phyloP scores from a whole-genome alignment of 2,329 filamentous ascomycete genomes.

The Microcera coccophila region DNA sequence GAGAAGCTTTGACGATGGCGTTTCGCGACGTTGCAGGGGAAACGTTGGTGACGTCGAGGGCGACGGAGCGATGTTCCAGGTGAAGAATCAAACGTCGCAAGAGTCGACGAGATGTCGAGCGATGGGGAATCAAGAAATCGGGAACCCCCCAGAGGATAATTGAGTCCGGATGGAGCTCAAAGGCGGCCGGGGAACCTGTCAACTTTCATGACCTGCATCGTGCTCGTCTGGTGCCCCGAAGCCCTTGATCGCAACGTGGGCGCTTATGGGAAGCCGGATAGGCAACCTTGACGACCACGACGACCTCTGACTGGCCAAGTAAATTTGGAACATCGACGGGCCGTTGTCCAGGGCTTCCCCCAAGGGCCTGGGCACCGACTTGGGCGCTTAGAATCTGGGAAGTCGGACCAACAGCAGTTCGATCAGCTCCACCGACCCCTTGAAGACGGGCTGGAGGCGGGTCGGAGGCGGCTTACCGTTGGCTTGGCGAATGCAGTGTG shows the following conservation, averaged over 20 bases:
- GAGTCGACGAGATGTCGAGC: neutral
- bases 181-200: too few relatives aligned
- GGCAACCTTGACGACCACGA: conserved; percentile 12
- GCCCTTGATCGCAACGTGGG: conserved; percentile 19
- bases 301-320: conserved; percentile 23
- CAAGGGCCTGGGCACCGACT: conserved; percentile 8
- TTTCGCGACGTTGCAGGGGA: conserved; percentile 13
- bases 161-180: too few relatives aligned
- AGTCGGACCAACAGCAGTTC: conserved; percentile 19
- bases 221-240: too few relatives aligned
- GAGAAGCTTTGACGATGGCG: conserved; percentile 16
- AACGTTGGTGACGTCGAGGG: neutral
- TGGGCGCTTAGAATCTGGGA: conserved; percentile 23
- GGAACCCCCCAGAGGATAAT: too few relatives aligned
- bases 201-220: conserved; percentile 3
- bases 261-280: conserved; percentile 28
- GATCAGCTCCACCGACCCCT: too few relatives aligned
- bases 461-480: neutral
- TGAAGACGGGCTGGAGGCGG: conserved; percentile 7
- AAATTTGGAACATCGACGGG: conserved; percentile 23
- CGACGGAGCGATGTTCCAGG: neutral
- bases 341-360: conserved; percentile 12
- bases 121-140: conserved; percentile 5
- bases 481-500: conserved; percentile 23
- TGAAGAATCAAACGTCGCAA: conserved; percentile 14